Conservation (phyloP, 805 yeast genomes). For the Wickerhamomyces bisporus region DNA sequence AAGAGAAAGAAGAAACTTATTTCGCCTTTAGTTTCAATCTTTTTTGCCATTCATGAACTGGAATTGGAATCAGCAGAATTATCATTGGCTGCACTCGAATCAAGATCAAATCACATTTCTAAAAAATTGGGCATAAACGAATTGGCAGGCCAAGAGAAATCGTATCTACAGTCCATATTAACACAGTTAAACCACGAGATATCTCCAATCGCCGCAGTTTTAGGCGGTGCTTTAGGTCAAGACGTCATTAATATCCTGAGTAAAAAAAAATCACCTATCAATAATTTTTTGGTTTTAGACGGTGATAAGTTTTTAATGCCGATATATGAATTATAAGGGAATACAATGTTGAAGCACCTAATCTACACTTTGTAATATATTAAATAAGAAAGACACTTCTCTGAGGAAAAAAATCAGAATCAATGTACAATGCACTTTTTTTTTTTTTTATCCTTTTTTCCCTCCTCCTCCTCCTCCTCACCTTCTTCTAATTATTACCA, state of each 20-base stretch:
- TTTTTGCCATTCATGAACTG: constrained; percentile 53
- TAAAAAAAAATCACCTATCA: constrained; percentile 71
- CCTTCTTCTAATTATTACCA: constrained; percentile 6
- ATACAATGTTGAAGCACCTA: too few species aligned
- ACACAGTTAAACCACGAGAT: constrained; percentile 57
- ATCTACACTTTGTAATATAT: too few species aligned
- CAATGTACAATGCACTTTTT: too few species aligned
- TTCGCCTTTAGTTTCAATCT: constrained; percentile 51
- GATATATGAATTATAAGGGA: constrained; percentile 47
- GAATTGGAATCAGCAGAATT: constrained; percentile 23
- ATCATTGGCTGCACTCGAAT: constrained; percentile 25
- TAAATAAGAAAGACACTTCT: too few species aligned
- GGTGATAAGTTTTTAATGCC: constrained; percentile 72
- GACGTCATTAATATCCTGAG: constrained; percentile 82
- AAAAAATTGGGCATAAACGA: constrained; percentile 34
- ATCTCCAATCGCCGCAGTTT: constrained; percentile 77
- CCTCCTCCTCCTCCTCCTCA: too few species aligned
- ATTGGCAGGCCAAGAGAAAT: constrained; percentile 38
- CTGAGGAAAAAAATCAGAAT: too few species aligned
- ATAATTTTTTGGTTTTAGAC: constrained; percentile 75
- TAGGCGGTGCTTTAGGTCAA: constrained; percentile 89
- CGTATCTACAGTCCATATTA: constrained; percentile 35
- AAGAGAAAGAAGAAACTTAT: constrained; percentile 42
- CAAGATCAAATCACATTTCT: constrained; percentile 28
- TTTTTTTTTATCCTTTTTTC: background rate